Conservation (phyloP, 2,329 filamentous ascomycete genomes). For the Paecilomyces niveus region DNA sequence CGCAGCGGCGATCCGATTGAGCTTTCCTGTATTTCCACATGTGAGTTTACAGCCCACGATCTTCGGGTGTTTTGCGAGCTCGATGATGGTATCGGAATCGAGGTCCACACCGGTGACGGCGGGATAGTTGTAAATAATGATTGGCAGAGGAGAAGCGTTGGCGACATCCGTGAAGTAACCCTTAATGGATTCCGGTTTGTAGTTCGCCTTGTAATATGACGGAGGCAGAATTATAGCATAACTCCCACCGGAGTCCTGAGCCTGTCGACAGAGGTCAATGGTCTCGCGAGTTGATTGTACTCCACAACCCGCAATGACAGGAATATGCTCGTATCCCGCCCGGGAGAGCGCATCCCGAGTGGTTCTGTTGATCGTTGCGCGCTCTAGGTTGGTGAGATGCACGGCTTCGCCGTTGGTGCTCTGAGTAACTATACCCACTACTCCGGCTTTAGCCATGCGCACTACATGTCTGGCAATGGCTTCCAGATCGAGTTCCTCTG, state of each 20-base stretch:
- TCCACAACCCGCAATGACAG: slow-evolving; percentile 64
- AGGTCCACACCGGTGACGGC: slow-evolving; percentile 56
- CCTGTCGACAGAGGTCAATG: slow-evolving; percentile 57
- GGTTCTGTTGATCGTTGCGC: slow-evolving; percentile 50
- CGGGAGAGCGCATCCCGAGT: slow-evolving; percentile 57
- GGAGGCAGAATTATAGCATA: slow-evolving; percentile 66
- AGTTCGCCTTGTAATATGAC: slow-evolving; percentile 59
- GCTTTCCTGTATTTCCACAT: slow-evolving; percentile 59
- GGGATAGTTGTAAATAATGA: slow-evolving; percentile 62
- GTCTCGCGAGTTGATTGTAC: slow-evolving; percentile 61
- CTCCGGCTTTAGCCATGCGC: slow-evolving; percentile 57
- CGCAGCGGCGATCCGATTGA: slow-evolving; percentile 48
- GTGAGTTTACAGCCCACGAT: slow-evolving; percentile 60
- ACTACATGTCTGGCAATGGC: slow-evolving; percentile 52
- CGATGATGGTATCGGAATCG: slow-evolving; percentile 51
- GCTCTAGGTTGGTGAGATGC: slow-evolving; percentile 60
- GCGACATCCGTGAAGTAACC: slow-evolving; percentile 57
- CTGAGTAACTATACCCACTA: slow-evolving; percentile 62
- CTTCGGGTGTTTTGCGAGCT: slow-evolving; percentile 47
- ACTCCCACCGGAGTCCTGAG: slow-evolving; percentile 59
- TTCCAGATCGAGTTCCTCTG: slow-evolving; percentile 56
- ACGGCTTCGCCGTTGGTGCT: slow-evolving; percentile 70
- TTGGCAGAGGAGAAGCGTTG: slow-evolving; percentile 45
- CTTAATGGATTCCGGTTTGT: slow-evolving; percentile 48
- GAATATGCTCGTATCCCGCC: slow-evolving; percentile 54